Percentiles rank a stretch among this genome's conserved stretches.
Conservation (phyloP, 208 protist species). For the Crithidia thermophila region DNA sequence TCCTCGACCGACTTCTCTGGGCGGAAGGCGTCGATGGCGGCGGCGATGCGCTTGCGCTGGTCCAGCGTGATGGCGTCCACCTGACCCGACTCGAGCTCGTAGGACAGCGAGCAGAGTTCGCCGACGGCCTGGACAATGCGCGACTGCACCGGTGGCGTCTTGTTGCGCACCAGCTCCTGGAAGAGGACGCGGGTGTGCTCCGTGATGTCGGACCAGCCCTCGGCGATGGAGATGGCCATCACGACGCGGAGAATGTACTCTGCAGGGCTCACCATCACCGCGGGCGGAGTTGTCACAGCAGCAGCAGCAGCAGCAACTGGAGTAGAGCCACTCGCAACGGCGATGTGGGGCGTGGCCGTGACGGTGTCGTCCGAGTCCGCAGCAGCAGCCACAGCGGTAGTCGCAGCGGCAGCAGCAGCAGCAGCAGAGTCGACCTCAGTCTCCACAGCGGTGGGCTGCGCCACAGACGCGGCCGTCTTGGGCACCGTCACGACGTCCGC, state of each 20-base stretch:
- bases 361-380: constrained; percentile 2
- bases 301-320: background rate
- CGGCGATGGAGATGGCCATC: constrained; percentile 50
- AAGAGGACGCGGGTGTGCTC: constrained; percentile 52
- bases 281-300: background rate
- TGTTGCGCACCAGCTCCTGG: constrained; percentile 46
- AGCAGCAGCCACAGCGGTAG: background rate
- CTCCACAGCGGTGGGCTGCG: background rate
- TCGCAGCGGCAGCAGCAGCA: too few relatives aligned
- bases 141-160: constrained; percentile 47
- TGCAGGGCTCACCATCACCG: constrained; percentile 38
- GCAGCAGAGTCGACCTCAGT: too few relatives aligned
- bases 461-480: constrained; percentile 1
- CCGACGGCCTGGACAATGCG: constrained; percentile 50
- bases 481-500: constrained; percentile 10
- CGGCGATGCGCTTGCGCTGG: constrained; percentile 59
- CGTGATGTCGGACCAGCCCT: constrained; percentile 65
- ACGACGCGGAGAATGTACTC: constrained; percentile 59
- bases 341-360: constrained; percentile 8
- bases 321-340: background rate
- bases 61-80: constrained; percentile 39
- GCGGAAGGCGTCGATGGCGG: constrained; percentile 62
- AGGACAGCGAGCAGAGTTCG: constrained; percentile 59
- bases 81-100: constrained; percentile 45
- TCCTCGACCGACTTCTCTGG: constrained; percentile 58